phyloP scores from a whole-genome alignment of 495 filamentous ascomycete genomes.

The Penicillium salamii region DNA sequence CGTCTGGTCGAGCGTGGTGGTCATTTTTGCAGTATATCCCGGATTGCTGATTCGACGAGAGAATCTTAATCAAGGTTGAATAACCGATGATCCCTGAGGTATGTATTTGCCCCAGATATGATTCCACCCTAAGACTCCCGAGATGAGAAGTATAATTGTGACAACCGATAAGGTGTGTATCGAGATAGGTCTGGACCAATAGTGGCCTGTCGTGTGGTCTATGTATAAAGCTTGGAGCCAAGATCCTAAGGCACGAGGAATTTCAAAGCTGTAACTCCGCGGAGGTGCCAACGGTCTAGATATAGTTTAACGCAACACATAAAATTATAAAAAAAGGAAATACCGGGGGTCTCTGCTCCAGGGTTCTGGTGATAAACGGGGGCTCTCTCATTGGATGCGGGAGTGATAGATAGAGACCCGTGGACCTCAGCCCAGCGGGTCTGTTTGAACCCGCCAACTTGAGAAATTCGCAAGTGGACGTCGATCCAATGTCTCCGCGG shows the following conservation, averaged over 20 bases:
- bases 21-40: conserved; percentile 7
- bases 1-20: background rate
- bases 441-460: no score
- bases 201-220: no score
- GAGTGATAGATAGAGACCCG: conserved; percentile 12
- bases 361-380: conserved; percentile 24
- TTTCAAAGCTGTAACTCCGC: conserved; percentile 1
- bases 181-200: conserved; percentile 1
- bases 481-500: conserved; percentile 24
- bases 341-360: background rate
- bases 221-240: background rate
- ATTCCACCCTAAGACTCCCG: conserved; percentile 4
- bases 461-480: background rate
- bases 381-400: conserved; percentile 19
- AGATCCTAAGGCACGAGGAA: background rate
- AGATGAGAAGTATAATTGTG: background rate
- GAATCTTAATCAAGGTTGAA: background rate
- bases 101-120: background rate
- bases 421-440: conserved; percentile 1
- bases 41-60: conserved; percentile 14
- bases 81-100: background rate
- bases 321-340: no score
- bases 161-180: conserved; percentile 13
- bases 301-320: no score
- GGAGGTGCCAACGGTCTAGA: background rate